Conservation (phyloP, 495 filamentous ascomycete species). For the Penicillium taxi region DNA sequence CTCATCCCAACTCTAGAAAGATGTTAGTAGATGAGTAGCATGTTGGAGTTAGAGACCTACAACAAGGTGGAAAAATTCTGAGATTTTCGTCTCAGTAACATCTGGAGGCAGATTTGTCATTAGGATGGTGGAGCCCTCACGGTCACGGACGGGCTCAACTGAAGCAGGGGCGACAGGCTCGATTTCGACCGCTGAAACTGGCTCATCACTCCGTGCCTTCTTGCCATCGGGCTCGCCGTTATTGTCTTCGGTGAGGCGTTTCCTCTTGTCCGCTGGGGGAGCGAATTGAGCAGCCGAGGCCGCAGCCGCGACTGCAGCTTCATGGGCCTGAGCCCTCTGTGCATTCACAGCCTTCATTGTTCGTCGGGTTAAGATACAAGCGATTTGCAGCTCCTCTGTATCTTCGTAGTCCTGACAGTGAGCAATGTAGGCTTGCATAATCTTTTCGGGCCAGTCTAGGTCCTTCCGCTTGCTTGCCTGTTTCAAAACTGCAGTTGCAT, state of each 20-base stretch:
- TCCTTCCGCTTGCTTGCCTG: conserved; percentile 59
- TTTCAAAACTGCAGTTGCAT: conserved; percentile 65
- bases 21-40: conserved; percentile 12
- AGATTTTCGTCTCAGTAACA: conserved; percentile 61
- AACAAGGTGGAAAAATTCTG: conserved; percentile 84
- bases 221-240: conserved; percentile 45
- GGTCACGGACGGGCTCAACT: conserved; percentile 61
- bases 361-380: conserved; percentile 60
- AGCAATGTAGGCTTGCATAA: conserved; percentile 71
- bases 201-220: conserved; percentile 48
- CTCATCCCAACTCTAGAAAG: no score
- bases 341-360: conserved; percentile 53
- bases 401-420: conserved; percentile 85
- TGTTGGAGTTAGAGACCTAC: no score
- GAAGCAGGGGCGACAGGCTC: no score
- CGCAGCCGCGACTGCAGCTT: conserved; percentile 38
- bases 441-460: conserved; percentile 88
- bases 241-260: conserved; percentile 48
- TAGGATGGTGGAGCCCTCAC: conserved; percentile 80
- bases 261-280: conserved; percentile 54
- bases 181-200: conserved; percentile 16
- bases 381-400: conserved; percentile 60
- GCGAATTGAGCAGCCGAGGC: conserved; percentile 18
- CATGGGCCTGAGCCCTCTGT: conserved; percentile 59
- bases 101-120: conserved; percentile 65